These are phyloP conservation scores for Amanita brunnescens DNA, from an alignment of 768 basidiomycete genomes.

Conservation along the genomic window DNA sequence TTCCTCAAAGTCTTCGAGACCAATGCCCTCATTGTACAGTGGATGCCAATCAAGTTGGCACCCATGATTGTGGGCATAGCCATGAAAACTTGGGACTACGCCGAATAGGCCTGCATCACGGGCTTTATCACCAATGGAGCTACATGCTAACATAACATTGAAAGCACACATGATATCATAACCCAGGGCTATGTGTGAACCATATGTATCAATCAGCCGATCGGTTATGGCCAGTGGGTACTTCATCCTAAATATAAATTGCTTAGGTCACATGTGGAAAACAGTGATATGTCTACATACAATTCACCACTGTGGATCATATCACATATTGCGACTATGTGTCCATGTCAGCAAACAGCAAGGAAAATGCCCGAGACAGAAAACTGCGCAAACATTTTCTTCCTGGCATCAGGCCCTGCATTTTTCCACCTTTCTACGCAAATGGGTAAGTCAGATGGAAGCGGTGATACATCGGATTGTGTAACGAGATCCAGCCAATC, in stretches of 20 bases:
- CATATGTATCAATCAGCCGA: conserved; percentile 9
- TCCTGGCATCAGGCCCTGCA: conserved; percentile 17
- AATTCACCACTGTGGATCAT: conserved; percentile 28
- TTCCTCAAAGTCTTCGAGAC: conserved; percentile 19
- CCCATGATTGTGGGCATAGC: conserved; percentile 19
- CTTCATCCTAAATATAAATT: conserved; percentile 14
- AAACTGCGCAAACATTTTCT: conserved; percentile 27
- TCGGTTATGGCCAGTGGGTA: conserved; percentile 16
- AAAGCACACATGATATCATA: conserved; percentile 24
- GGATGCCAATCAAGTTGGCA: conserved; percentile 16
- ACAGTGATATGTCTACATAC: conserved; percentile 25
- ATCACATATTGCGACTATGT: conserved; percentile 21
- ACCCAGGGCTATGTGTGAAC: conserved; percentile 14
- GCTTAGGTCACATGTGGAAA: too few species aligned
- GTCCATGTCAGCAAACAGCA: conserved; percentile 24
- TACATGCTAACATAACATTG: conserved; percentile 14
- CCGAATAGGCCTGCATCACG: not conserved
- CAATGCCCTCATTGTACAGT: conserved; percentile 14
- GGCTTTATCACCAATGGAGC: conserved; percentile 11
- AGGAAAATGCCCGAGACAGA: conserved; percentile 30
- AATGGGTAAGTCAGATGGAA: conserved; percentile 13
- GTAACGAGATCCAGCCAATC: too few species aligned
- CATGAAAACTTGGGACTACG: conserved; percentile 19
- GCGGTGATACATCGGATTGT: not conserved
- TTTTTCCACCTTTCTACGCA: conserved; percentile 21